Conservation (phyloP, 2,329 filamentous ascomycete genomes). For the Thyridium curvatum region DNA sequence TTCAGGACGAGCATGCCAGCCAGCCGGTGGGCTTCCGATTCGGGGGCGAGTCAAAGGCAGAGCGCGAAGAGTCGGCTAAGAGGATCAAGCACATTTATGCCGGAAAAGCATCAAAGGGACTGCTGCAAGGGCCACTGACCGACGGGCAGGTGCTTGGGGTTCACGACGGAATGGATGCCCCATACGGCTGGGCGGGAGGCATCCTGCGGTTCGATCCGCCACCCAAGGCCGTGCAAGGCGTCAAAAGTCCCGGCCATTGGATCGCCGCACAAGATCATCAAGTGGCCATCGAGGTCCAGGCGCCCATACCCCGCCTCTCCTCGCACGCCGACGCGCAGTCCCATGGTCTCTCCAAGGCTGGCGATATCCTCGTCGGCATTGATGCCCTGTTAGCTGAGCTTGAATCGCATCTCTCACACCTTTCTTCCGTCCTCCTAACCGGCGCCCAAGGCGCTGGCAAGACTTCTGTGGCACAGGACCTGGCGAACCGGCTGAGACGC, state of each 20-base stretch:
- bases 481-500: slow-evolving; percentile 67
- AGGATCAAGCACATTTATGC: slow-evolving; percentile 68
- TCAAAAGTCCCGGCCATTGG: slow-evolving; percentile 44
- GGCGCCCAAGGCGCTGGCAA: slow-evolving; percentile 90
- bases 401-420: slow-evolving; percentile 69
- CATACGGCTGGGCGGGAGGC: slow-evolving; percentile 72
- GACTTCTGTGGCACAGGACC: slow-evolving; percentile 68
- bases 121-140: slow-evolving; percentile 80
- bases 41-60: slow-evolving; percentile 78
- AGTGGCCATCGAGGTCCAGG: slow-evolving; percentile 67
- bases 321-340: slow-evolving; percentile 50
- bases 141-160: slow-evolving; percentile 74
- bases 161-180: slow-evolving; percentile 45
- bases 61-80: slow-evolving; percentile 70
- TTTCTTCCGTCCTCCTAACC: slow-evolving; percentile 84
- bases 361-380: slow-evolving; percentile 73
- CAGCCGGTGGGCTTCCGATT: slow-evolving; percentile 61
- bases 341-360: slow-evolving; percentile 24
- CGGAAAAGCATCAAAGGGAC: slow-evolving; percentile 46
- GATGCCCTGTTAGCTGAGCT: slow-evolving; percentile 69
- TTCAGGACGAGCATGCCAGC: slow-evolving; percentile 52
- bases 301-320: slow-evolving; percentile 60
- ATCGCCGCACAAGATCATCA: slow-evolving; percentile 71
- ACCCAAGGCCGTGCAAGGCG: slow-evolving; percentile 27
- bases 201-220: slow-evolving; percentile 71